Conservation (phyloP, 2,329 filamentous ascomycete species). For the Claviceps digitariae region DNA sequence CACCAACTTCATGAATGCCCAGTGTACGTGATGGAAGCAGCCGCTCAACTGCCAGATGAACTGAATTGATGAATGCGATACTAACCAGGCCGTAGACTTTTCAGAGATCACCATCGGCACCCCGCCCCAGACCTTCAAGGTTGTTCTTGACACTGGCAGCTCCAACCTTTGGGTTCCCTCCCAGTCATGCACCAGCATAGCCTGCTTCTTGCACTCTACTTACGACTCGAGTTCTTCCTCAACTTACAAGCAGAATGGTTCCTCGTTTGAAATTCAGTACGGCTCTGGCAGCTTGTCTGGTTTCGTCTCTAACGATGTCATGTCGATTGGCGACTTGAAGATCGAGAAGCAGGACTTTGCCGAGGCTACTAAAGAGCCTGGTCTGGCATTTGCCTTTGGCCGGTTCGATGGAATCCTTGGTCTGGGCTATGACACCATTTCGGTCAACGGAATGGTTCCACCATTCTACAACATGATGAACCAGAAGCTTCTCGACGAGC, state of each 20-base stretch:
- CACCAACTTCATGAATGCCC: constrained; percentile 96
- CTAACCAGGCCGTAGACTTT: constrained; percentile 53
- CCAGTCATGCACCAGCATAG: constrained; percentile 79
- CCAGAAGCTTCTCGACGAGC: constrained; percentile 78
- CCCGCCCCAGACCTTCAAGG: constrained; percentile 92
- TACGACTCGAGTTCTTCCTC: constrained; percentile 86
- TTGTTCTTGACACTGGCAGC: constrained; percentile 94
- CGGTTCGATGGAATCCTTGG: constrained; percentile 95
- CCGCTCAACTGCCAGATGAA: too few relatives aligned
- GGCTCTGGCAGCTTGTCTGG: constrained; percentile 89
- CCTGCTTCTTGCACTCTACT: constrained; percentile 93
- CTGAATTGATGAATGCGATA: background rate
- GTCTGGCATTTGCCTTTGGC: constrained; percentile 93
- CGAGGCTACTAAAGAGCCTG: constrained; percentile 90
- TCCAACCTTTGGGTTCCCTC: constrained; percentile 99
- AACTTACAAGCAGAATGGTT: constrained; percentile 88
- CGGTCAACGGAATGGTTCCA: constrained; percentile 89
- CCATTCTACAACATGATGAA: constrained; percentile 95
- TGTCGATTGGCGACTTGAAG: constrained; percentile 78
- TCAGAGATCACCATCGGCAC: constrained; percentile 89
- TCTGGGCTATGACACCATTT: constrained; percentile 87
- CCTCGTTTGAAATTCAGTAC: constrained; percentile 84
- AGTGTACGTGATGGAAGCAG: constrained; percentile 56
- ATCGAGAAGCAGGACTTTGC: constrained; percentile 89
- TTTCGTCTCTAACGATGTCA: constrained; percentile 78